Percentiles rank a stretch among this genome's conserved stretches.
phyloP scores from a whole-genome alignment of 1,139 yeast genomes.

The Diutina ranongensis region DNA sequence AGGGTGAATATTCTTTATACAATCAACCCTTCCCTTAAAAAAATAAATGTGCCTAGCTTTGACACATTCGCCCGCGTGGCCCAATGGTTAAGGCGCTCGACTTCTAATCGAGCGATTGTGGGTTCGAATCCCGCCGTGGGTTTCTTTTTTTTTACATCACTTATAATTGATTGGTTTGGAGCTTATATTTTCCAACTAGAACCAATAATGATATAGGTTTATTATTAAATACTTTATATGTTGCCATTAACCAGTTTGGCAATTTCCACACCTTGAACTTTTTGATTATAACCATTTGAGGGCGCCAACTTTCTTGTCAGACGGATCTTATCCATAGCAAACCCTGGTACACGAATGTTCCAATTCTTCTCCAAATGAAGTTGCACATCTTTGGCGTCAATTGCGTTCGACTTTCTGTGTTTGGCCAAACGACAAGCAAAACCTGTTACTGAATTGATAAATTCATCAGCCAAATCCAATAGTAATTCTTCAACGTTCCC shows the following conservation, averaged over 20 bases:
- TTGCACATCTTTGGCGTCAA: constrained; percentile 86
- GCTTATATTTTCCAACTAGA: too few relatives aligned
- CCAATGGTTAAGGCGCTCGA: too few relatives aligned
- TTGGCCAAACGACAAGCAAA: constrained; percentile 94
- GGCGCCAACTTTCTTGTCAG: constrained; percentile 77
- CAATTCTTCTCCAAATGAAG: constrained; percentile 88
- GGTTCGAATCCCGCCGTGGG: neutral
- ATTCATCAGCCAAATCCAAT: constrained; percentile 91
- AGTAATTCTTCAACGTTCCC: constrained; percentile 92
- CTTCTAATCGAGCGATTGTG: too few relatives aligned
- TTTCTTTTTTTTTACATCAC: too few relatives aligned
- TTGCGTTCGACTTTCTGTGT: constrained; percentile 79
- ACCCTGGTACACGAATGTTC: constrained; percentile 93
- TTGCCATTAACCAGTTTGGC: constrained; percentile 4
- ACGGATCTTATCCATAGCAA: constrained; percentile 81
- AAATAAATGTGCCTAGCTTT: too few relatives aligned
- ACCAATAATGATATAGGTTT: neutral
- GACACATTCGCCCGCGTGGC: too few relatives aligned
- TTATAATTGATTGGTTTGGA: too few relatives aligned
- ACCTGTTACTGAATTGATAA: constrained; percentile 77
- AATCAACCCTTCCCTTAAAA: too few relatives aligned
- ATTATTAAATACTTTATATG: neutral
- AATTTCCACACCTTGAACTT: constrained; percentile 8
- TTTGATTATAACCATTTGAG: constrained; percentile 43
- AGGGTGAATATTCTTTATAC: too few relatives aligned